A percentile compares a stretch with the other conserved stretches of the same genome.
phyloP scores from a whole-genome alignment of 2,329 filamentous ascomycete species.

The Beauveria sp. region DNA sequence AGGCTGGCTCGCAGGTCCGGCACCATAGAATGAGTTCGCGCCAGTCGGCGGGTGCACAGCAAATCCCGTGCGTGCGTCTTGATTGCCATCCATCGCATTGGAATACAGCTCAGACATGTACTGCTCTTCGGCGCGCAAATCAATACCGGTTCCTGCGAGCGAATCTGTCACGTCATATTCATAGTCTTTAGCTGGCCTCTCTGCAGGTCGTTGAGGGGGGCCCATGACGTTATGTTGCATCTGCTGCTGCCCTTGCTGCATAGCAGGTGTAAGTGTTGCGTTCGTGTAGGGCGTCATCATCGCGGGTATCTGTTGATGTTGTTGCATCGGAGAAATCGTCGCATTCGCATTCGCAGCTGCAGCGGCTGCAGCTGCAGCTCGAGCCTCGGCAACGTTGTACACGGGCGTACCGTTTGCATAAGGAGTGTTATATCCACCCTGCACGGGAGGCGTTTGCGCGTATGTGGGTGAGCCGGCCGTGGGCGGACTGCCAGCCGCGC shows the following conservation, averaged over 20 bases:
- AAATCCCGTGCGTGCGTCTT: constrained; percentile 44
- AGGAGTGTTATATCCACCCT: constrained; percentile 26
- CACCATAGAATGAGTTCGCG: constrained; percentile 54
- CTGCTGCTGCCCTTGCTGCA: constrained; percentile 13
- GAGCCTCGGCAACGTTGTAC: constrained; percentile 27
- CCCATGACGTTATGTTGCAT: constrained; percentile 36
- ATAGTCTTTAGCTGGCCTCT: constrained; percentile 53
- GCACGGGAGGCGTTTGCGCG: constrained; percentile 25
- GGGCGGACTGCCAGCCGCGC: constrained; percentile 32
- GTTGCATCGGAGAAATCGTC: constrained; percentile 26
- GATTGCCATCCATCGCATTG: constrained; percentile 35
- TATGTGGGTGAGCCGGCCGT: constrained; percentile 29
- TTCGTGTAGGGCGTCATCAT: constrained; percentile 22
- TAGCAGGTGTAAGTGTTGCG: constrained; percentile 23
- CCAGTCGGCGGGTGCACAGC: constrained; percentile 43
- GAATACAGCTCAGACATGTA: constrained; percentile 64
- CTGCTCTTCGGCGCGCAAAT: constrained; percentile 80
- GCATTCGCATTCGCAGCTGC: constrained; percentile 26
- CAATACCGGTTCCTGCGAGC: constrained; percentile 75
- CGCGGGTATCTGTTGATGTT: constrained; percentile 22
- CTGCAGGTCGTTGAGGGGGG: constrained; percentile 53
- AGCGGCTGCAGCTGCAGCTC: constrained; percentile 20
- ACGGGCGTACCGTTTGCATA: constrained; percentile 32
- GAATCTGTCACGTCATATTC: constrained; percentile 76
- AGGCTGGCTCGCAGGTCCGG: constrained; percentile 59